Evolutionary conservation across 1,284 basidiomycete species (phyloP), one percentile per base, ranked within the genome.

Genomic region (Lignosus rhinocerotis): DNA sequence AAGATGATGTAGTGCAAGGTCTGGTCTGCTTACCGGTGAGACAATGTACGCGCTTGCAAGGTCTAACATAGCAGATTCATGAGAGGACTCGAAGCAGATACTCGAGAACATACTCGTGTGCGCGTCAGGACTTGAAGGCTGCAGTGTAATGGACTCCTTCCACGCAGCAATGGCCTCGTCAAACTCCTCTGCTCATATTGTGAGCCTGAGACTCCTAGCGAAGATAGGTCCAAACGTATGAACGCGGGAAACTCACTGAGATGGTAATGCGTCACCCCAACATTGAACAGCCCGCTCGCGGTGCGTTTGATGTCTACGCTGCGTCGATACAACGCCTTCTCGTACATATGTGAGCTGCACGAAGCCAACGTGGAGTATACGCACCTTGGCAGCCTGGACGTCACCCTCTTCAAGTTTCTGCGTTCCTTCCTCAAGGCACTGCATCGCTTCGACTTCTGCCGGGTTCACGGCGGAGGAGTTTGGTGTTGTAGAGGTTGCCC

Each of bases 11-110:
- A 96, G 80, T 34, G 95, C 95, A 61, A 96, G 83, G 76, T 96
- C 94, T 55, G 95, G 92, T 68, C 93, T 83, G 57, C 92, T 84
- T 51, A 92, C 86, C 71, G 86, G 83, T 52, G 91, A 92, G 70
- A 96, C 87, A 69, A 97, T 92, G 76, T 97, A 97, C 62, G 95
- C 95, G 67, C 92, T 95, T 43, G 95, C 95, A 42, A 98, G 79
- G 77, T 96, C 93, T 95, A 67, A 39, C 32, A 57, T 45, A 11
- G 30, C 31, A 30, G 16, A 56, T 53, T 21, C 34, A 51, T 25
- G 48, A 54, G 47, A 45, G 33, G 49, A 58, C 47, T 45, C 49
- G 25, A 52, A 54, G 47, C 50, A 56, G 47, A 52, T 53, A 50
- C 61, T 65, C 59, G 56, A 31, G 17, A 46, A 80, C 86, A 67